Conservation (phyloP, 2,329 filamentous ascomycete genomes). For the Epichloe aotearoae region DNA sequence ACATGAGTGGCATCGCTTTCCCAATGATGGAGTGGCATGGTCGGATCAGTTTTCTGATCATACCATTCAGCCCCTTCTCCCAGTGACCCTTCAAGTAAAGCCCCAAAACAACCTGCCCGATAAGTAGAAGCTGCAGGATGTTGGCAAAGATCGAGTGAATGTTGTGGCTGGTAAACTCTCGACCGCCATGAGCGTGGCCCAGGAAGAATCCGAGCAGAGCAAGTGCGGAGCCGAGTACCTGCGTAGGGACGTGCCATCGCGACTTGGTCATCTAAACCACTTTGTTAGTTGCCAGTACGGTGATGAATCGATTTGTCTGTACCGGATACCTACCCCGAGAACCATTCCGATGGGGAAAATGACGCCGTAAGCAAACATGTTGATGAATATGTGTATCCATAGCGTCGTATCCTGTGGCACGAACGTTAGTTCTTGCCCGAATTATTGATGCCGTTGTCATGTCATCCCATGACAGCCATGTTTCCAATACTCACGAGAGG, state of each 20-base stretch:
- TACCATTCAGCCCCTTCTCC: conserved; percentile 68
- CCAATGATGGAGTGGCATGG: conserved; percentile 68
- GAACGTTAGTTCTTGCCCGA: conserved; percentile 17
- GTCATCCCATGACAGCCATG: neutral
- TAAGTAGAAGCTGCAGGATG: conserved; percentile 65
- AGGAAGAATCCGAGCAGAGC: conserved; percentile 80
- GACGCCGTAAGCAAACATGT: conserved; percentile 78
- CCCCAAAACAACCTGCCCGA: conserved; percentile 65
- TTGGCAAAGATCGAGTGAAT: conserved; percentile 73
- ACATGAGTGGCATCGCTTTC: conserved; percentile 72
- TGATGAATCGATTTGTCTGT: neutral
- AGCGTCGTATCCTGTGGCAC: conserved; percentile 56
- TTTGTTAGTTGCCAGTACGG: neutral
- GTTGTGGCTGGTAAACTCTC: conserved; percentile 65
- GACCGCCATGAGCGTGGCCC: conserved; percentile 79
- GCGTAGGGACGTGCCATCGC: conserved; percentile 86
- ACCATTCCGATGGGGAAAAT: conserved; percentile 95
- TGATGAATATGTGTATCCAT: conserved; percentile 89
- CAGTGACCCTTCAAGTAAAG: conserved; percentile 83
- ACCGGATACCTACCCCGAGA: conserved; percentile 54
- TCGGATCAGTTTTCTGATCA: conserved; percentile 60
- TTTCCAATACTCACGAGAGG: conserved; percentile 46
- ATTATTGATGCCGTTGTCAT: neutral
- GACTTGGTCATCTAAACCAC: conserved; percentile 62
- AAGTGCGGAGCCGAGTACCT: conserved; percentile 60